Base-by-base conservation (phyloP, 768 basidiomycete genomes). In the Candolleomyces aberdarensis region DNA sequence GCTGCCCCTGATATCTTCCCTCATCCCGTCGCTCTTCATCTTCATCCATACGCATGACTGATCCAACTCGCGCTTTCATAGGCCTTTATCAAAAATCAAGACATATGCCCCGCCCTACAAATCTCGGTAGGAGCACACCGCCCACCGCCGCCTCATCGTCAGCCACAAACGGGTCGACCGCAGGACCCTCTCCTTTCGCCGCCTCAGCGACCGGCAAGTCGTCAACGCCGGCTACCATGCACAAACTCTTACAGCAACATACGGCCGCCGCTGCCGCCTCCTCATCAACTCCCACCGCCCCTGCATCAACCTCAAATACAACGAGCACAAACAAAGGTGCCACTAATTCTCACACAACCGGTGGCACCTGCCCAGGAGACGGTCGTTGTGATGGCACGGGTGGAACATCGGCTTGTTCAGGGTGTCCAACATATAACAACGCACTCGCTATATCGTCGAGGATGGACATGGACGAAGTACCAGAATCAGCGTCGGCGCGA, bases 391-490 rank as follows among this genome's bases (percentile, higher is more conserved):
- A 99, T 76, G 97, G 97, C 65, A 96, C 93, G 13, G 97, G 97
- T 67, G 97, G 97, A 57, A 87, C 94, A 65, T 86, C 85, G 62
- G 89, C 92, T 63, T 99, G 97, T 74, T 85, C 89, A 64, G 97
- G 97, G 49, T 99, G 97, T 73, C 97, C 97, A 13, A 96, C 96
- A 36, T 94, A 87, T 77, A 99, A 98, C 80, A 99, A 99, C 71
- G 83, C 83, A 56, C 77, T 86, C 62, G 74, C 78, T 62, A 76
- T 80, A 50, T 74, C 77, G 58, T 72, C 78, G 60, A 74, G 78
- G 57, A 61, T 70, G 58, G 83, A 76, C 58, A 70, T 75, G 46
- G 77, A 78, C 47, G 65, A 63, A 50, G 55, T 53, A 31, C 63
- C 61, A 29, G 65, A 29, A 59, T 58, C 67, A 31, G 57, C 58